phyloP scores from a whole-genome alignment of 164 flowering plant species.

The Vitis rupestris region DNA sequence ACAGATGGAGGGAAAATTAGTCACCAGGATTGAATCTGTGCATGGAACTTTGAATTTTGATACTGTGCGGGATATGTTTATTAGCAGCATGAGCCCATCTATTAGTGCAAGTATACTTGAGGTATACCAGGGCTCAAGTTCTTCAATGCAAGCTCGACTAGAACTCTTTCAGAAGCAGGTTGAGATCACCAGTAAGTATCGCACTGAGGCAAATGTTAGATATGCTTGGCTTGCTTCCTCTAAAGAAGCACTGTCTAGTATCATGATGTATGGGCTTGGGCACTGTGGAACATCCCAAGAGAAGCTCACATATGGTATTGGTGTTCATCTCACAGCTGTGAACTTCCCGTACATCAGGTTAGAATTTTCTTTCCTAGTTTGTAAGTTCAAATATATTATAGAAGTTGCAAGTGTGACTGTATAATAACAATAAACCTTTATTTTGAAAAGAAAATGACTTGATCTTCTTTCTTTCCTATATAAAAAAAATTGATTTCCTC shows the following conservation, averaged over 20 bases:
- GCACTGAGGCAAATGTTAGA: slow-evolving; percentile 76
- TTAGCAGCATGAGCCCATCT: slow-evolving; percentile 34
- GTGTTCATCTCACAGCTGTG: slow-evolving; percentile 71
- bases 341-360: slow-evolving; percentile 61
- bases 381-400: not conserved
- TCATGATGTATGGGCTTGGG: slow-evolving; percentile 70
- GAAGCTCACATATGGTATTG: slow-evolving; percentile 52
- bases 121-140: slow-evolving; percentile 32
- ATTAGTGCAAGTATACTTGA: slow-evolving; percentile 39
- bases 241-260: slow-evolving; percentile 36
- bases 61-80: slow-evolving; percentile 40
- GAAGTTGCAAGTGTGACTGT: not conserved
- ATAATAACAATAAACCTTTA: too few species aligned
- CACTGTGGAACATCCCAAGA: slow-evolving; percentile 28
- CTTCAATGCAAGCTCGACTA: slow-evolving; percentile 31
- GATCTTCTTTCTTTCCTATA: too few species aligned
- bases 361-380: not conserved
- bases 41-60: slow-evolving; percentile 27
- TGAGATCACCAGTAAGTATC: slow-evolving; percentile 54
- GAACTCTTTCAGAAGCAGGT: slow-evolving; percentile 76
- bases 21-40: slow-evolving; percentile 7
- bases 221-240: slow-evolving; percentile 86
- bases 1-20: slow-evolving; percentile 13
- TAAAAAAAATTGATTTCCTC: too few species aligned
- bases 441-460: too few species aligned